Conservation (phyloP, 805 yeast genomes). For the Hanseniaspora jakobsenii region DNA sequence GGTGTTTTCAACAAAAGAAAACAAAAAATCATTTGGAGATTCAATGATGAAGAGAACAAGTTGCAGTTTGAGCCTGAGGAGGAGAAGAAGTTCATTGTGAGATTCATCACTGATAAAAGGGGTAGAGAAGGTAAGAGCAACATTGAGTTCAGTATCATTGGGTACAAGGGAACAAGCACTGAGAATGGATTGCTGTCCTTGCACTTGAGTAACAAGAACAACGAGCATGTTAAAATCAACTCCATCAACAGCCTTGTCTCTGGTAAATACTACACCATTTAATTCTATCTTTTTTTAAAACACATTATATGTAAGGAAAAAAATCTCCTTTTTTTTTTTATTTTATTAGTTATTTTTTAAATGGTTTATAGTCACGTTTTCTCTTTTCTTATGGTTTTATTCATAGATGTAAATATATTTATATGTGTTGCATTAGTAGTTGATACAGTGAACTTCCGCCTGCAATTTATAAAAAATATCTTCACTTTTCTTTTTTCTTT, state of each 20-base stretch:
- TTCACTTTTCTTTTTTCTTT: too few relatives aligned
- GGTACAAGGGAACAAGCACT: slow-evolving; percentile 19
- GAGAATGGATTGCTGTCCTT: background rate
- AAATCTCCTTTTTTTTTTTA: background rate
- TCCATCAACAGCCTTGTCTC: slow-evolving; percentile 7
- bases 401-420: too few relatives aligned
- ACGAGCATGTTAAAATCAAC: slow-evolving; percentile 1
- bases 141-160: slow-evolving; percentile 46
- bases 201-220: background rate
- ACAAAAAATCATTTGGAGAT: slow-evolving; percentile 79
- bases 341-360: too few relatives aligned
- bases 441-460: too few relatives aligned
- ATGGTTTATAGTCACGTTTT: too few relatives aligned
- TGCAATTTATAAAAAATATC: too few relatives aligned
- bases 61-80: slow-evolving; percentile 26
- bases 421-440: too few relatives aligned
- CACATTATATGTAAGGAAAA: background rate
- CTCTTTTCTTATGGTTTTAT: too few relatives aligned
- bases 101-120: slow-evolving; percentile 63
- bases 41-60: slow-evolving; percentile 31
- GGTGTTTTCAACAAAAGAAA: slow-evolving; percentile 83
- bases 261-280: slow-evolving; percentile 13
- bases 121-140: slow-evolving; percentile 69
- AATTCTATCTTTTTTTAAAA: background rate
- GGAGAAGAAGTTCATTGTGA: slow-evolving; percentile 68